Evolutionary conservation across 306 rosid species (phyloP).

Genomic region (Adenanthera pavonina): DNA sequence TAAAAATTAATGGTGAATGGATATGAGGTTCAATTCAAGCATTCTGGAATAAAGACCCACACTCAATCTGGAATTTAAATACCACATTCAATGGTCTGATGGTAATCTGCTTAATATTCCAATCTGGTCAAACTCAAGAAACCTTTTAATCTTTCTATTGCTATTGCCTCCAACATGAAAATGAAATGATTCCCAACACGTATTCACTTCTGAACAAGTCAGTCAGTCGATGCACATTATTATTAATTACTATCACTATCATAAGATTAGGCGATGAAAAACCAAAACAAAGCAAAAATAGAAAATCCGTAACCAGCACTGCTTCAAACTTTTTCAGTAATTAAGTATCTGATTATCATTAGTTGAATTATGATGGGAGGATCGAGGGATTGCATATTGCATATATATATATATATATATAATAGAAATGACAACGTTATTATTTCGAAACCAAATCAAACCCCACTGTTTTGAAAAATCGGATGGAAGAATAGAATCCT

Average conservation of each 20-base stretch:
- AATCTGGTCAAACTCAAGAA: conserved; percentile 27
- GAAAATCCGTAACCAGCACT: background rate
- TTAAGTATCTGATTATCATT: too few species aligned
- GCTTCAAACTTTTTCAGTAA: background rate
- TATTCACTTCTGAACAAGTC: background rate
- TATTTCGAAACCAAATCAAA: too few species aligned
- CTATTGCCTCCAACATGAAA: background rate
- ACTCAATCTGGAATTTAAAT: background rate
- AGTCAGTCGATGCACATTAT: background rate
- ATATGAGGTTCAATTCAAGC: background rate
- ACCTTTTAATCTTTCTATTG: background rate
- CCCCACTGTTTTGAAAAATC: background rate
- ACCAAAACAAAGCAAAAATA: background rate
- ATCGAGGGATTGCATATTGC: too few species aligned
- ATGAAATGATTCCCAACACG: background rate
- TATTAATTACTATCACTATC: background rate
- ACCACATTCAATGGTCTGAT: background rate
- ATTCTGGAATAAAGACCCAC: conserved; percentile 24
- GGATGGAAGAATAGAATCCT: background rate
- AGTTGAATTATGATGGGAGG: too few species aligned
- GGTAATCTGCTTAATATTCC: conserved; percentile 3
- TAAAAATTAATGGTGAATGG: background rate
- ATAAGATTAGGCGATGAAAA: background rate
- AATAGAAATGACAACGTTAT: too few species aligned
- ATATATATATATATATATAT: too few species aligned